Evolutionary conservation across 164 flowering plant genomes (phyloP), one percentile per base, ranked within the genome.

Genomic region (Macadamia tetraphylla): DNA sequence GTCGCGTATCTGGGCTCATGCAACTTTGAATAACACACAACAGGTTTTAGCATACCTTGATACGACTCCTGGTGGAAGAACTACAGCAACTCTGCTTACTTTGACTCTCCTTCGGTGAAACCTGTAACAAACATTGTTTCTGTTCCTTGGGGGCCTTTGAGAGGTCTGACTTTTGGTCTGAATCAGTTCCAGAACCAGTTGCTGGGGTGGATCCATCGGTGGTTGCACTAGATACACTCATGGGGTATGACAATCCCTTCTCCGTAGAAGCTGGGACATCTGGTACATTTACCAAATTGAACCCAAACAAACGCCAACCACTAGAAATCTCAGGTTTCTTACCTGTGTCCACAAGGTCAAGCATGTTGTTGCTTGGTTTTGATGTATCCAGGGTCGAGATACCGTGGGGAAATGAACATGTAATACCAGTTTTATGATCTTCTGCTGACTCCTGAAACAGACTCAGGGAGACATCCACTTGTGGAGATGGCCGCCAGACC

Each of bases 271-370:
- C 44, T 29, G 51, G 46, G 12, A 68, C 57, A 58, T 40, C 51
- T 42, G 76, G 59, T 68, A 78, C 73, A 49, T 75, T 80, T 66
- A 72, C 75, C 78, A 94, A 71, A 52, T 88, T 86, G 75, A 91
- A 69, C 32, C 98, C 98, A 75, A 94, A 94, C 69, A 94, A 73
- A 18, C 97, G 77, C 62, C 84, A 91, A 18, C 84, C 81, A 10
- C 74, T 44, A 61, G 80, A 43, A 29, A 67, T 64, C 63, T 82
- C 90, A 56, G 74, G 14, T 60, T 71, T 85, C 71, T 69, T 84
- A 69, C 44, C 79, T 55, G 76, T 82, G 35, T 81, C 88, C 13
- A 68, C 51, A 53, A 73, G 79, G 17, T 76, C 84, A 12, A 49
- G 63, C 57, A 53, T 40, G 56, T 48, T 61, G 58, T 60, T 67